A percentile compares a stretch with the other conserved stretches of the same genome.
Conservation (phyloP, 2,329 filamentous ascomycete genomes). For the Trichoderma citrinoviride region DNA sequence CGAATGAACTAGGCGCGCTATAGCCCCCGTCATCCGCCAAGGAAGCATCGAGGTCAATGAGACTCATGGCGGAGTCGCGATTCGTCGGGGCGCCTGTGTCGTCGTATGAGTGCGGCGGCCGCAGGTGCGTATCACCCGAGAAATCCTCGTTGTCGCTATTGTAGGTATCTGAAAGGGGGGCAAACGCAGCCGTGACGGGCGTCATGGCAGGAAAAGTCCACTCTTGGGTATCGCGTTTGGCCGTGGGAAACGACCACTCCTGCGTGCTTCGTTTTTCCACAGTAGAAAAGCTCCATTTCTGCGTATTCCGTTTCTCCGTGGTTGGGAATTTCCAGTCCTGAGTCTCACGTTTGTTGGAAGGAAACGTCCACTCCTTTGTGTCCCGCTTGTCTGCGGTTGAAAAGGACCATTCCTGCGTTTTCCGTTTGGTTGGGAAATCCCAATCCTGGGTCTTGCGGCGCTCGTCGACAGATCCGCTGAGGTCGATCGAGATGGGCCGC, state of each 20-base stretch:
- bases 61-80: conserved; percentile 32
- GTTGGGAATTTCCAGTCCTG: conserved; percentile 39
- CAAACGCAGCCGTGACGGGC: conserved; percentile 28
- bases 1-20: conserved; percentile 31
- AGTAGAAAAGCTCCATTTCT: conserved; percentile 51
- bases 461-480: conserved; percentile 15
- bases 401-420: conserved; percentile 20
- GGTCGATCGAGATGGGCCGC: conserved; percentile 19
- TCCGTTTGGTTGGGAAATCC: conserved; percentile 14
- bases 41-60: conserved; percentile 21
- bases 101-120: conserved; percentile 1
- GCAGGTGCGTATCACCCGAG: background rate
- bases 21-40: conserved; percentile 26
- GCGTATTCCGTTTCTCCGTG: conserved; percentile 31
- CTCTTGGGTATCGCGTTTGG: conserved; percentile 15
- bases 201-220: conserved; percentile 35
- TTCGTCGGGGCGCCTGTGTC: conserved; percentile 26
- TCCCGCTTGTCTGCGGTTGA: conserved; percentile 37
- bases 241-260: conserved; percentile 15
- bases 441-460: conserved; percentile 18
- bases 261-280: conserved; percentile 11
- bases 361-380: conserved; percentile 35
- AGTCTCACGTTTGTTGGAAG: conserved; percentile 31
- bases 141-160: conserved; percentile 14
- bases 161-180: conserved; percentile 3